Conservation (phyloP, 306 rosid genomes). For the Cicer judaicum region DNA sequence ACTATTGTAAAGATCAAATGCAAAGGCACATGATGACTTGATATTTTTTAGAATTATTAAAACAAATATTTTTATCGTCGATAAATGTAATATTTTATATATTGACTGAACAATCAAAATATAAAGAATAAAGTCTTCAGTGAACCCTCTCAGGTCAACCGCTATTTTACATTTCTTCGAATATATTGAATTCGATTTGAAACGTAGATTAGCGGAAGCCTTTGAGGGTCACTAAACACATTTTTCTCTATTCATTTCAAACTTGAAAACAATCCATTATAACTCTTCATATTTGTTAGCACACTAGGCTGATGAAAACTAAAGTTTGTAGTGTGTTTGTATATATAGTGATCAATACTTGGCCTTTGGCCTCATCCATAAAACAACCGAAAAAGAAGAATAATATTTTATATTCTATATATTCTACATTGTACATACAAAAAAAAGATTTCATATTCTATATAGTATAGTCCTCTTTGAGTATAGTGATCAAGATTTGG, state of each 20-base stretch:
- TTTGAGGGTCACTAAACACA: conserved; percentile 36
- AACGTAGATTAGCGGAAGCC: conserved; percentile 31
- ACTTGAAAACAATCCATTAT: not conserved
- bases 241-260: not conserved
- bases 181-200: not conserved
- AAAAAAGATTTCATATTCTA: not conserved
- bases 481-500: too few relatives aligned
- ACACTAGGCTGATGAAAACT: conserved; percentile 3
- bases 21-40: too few relatives aligned
- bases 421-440: too few relatives aligned
- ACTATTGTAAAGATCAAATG: too few relatives aligned
- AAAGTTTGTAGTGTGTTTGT: not conserved
- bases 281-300: not conserved
- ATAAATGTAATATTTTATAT: not conserved
- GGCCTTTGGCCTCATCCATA: not conserved
- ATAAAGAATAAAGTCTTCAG: conserved; percentile 18
- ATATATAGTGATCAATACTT: not conserved
- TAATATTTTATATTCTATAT: not conserved
- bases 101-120: not conserved
- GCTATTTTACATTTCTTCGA: conserved; percentile 21
- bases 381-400: not conserved
- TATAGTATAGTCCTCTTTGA: not conserved
- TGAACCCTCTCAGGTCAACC: conserved; percentile 6
- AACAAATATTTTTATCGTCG: not conserved
- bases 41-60: too few relatives aligned